Percentiles rank a stretch among this genome's conserved stretches.
Evolutionary conservation across 345 rosid genomes (phyloP).

Genomic region (Eucalyptus tenuipes): DNA sequence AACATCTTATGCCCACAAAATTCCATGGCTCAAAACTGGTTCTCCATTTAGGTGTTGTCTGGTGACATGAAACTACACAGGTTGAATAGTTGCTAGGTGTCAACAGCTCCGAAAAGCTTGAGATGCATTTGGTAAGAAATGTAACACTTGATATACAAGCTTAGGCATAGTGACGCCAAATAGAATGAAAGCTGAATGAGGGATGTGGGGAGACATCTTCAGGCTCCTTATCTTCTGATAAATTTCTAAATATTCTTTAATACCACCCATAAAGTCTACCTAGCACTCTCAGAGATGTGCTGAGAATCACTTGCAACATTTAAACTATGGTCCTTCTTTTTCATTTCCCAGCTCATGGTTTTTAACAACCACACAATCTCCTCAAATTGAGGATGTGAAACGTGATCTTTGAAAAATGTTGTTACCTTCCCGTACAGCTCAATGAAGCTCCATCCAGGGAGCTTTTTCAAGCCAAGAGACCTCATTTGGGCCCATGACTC

Average conservation of each 20-base stretch:
- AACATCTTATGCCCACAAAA: background rate
- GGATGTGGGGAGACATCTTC: background rate
- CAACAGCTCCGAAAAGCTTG: background rate
- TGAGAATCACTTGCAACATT: background rate
- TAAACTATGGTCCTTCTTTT: background rate
- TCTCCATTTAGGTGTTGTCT: background rate
- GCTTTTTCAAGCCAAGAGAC: conserved; percentile 41
- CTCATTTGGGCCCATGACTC: conserved; percentile 41
- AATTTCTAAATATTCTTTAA: background rate
- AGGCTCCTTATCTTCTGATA: background rate
- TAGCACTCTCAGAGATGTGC: background rate
- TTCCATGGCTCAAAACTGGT: background rate
- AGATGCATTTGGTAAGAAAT: background rate
- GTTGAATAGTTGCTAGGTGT: background rate
- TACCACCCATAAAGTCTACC: background rate
- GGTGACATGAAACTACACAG: background rate
- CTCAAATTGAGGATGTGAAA: conserved; percentile 25
- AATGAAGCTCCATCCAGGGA: conserved; percentile 53
- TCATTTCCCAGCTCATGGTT: conserved; percentile 20
- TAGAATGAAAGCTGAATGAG: background rate
- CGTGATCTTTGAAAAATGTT: conserved; percentile 34
- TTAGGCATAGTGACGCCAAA: background rate
- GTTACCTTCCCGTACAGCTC: conserved; percentile 22
- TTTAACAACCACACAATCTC: conserved; percentile 21
- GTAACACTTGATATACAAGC: background rate